Base-by-base conservation (phyloP, 1,284 basidiomycete species). In the Cryptococcus amylolentus region DNA sequence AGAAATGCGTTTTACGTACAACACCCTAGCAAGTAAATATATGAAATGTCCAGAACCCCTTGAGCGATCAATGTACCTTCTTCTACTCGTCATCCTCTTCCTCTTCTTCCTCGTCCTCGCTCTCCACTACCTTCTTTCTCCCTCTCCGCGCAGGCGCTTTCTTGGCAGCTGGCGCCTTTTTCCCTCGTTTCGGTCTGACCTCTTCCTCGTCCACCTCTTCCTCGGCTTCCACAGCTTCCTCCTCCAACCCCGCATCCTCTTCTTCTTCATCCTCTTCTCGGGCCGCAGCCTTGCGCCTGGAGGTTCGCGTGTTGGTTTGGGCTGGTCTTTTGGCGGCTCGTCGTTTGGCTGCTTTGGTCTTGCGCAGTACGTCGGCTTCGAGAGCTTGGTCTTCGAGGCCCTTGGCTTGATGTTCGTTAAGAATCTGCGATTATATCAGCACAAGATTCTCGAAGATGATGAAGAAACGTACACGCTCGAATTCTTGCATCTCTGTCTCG, bases 331-430 rank as follows among this genome's bases (percentile, higher is more conserved):
- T 75, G 1, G 72, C 75, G 1, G 73, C 75, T 39, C 84, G 82
- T 67, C 86, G 87, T 79, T 87, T 88, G 3, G 87, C 88, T 9
- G 84, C 86, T 28, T 86, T 86, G 64, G 88, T 89, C 80, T 89
- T 89, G 60, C 85, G 85, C 66, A 87, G 81, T 8, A 89, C 89
- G 39, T 88, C 84, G 63, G 88, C 88, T 78, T 91, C 89, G 43
- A 97, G 82, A 27, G 86, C 92, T 63, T 92, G 85, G 60, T 96
- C 92, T 75, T 96, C 92, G 63, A 88, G 85, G 3, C 94, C 95
- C 77, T 95, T 90, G 3, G 83, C 81, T 60, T 84, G 86, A 69
- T 89, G 84, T 63, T 91, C 88, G 26, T 89, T 86, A 7, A 98
- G 81, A 39, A 93, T 91, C 87, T 89, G 70, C 2, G 16, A 49